These are phyloP conservation scores for Phanerochaete carnosa DNA, from an alignment of 768 basidiomycete genomes.

Conservation along the genomic window DNA sequence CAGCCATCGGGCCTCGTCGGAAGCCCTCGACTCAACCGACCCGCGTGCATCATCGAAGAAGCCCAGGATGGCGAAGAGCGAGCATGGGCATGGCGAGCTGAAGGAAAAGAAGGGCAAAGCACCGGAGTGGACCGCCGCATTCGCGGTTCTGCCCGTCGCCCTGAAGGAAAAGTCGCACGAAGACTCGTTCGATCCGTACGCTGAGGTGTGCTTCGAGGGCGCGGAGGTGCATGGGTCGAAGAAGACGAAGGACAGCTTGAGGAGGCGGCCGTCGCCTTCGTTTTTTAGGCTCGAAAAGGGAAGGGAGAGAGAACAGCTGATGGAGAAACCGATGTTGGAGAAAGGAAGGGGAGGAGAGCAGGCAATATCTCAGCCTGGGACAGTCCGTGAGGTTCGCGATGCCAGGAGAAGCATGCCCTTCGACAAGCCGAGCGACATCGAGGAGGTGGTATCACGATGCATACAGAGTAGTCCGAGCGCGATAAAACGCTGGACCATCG, in stretches of 20 bases:
- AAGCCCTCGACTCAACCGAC: neutral
- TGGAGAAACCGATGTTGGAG: neutral
- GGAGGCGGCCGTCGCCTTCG: neutral
- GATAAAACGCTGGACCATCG: slow-evolving; percentile 29
- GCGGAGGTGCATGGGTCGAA: neutral
- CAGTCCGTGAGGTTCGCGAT: neutral
- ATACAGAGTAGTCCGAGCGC: slow-evolving; percentile 16
- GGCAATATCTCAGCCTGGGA: too few species aligned
- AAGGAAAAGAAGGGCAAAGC: neutral
- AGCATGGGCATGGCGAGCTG: neutral
- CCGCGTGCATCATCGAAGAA: neutral
- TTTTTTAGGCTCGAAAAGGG: neutral
- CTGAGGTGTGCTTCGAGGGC: neutral
- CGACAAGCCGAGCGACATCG: neutral
- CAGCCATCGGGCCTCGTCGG: neutral
- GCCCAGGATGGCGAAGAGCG: neutral
- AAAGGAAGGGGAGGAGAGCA: neutral
- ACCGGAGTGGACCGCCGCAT: neutral
- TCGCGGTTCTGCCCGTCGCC: neutral
- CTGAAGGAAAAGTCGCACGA: neutral
- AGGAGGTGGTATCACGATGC: neutral
- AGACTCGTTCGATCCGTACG: slow-evolving; percentile 8
- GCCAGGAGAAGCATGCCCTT: neutral
- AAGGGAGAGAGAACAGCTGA: slow-evolving; percentile 5
- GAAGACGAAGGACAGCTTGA: neutral